Conservation (phyloP, 225 moss, liverwort and hornwort genomes). For the Marchantia paleacea region DNA sequence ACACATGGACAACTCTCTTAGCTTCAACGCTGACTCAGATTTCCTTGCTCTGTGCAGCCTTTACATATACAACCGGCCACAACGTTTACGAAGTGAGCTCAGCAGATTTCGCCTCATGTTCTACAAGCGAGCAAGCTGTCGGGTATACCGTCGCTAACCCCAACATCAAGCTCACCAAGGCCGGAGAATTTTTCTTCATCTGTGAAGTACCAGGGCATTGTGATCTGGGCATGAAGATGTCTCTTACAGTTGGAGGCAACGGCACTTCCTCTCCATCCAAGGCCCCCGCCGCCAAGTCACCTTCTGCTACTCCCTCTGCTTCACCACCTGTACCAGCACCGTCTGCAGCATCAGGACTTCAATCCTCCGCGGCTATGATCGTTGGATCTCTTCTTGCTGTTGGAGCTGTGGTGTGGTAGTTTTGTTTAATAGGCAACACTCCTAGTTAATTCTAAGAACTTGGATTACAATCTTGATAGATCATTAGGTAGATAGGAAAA, state of each 20-base stretch:
- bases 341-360: slow-evolving; percentile 1
- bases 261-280: neutral
- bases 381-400: neutral
- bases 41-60: neutral
- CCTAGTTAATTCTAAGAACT: no score
- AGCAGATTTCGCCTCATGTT: neutral
- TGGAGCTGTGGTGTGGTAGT: neutral
- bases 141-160: neutral
- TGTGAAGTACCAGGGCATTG: slow-evolving; percentile 9
- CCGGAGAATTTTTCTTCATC: slow-evolving; percentile 1
- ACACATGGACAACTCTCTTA: neutral
- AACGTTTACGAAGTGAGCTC: slow-evolving; percentile 14
- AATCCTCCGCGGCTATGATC: neutral
- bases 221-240: neutral
- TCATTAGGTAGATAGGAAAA: no score
- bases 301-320: neutral
- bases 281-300: neutral
- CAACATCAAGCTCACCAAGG: neutral
- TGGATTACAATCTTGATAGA: no score
- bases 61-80: neutral
- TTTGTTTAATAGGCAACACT: no score
- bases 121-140: neutral
- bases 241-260: neutral
- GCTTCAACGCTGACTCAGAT: neutral
- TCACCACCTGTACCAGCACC: neutral